These are phyloP conservation scores for Colletotrichum tamarilloi DNA, from an alignment of 2,329 filamentous ascomycete species.

Conservation along the genomic window DNA sequence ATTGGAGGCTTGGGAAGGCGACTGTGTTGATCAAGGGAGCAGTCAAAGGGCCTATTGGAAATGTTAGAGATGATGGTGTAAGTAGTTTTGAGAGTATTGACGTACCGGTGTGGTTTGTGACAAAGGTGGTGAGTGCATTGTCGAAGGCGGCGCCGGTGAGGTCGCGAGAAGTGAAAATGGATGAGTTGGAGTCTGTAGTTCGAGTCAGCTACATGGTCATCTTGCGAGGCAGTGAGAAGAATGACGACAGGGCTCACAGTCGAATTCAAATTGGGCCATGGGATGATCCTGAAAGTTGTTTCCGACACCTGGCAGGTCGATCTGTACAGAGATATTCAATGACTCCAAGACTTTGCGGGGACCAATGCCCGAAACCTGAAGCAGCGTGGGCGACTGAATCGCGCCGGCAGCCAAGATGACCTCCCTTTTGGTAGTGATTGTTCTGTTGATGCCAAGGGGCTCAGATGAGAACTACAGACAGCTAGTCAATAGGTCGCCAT, in stretches of 20 bases:
- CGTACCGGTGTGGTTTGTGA: slow-evolving; percentile 27
- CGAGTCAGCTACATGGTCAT: background rate
- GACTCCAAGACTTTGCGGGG: slow-evolving; percentile 41
- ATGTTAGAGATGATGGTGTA: background rate
- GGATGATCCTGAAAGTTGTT: slow-evolving; percentile 47
- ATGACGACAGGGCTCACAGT: slow-evolving; percentile 40
- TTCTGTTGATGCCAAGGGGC: slow-evolving; percentile 14
- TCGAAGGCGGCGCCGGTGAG: slow-evolving; percentile 16
- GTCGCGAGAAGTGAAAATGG: slow-evolving; percentile 21
- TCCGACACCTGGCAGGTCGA: slow-evolving; percentile 47
- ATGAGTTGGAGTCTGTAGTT: slow-evolving; percentile 16
- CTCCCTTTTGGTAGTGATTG: slow-evolving; percentile 44
- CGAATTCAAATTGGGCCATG: slow-evolving; percentile 37
- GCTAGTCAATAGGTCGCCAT: background rate
- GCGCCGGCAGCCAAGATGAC: slow-evolving; percentile 55
- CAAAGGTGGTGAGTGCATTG: slow-evolving; percentile 13
- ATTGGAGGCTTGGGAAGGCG: slow-evolving; percentile 41
- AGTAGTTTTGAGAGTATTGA: background rate
- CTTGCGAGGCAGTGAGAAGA: slow-evolving; percentile 3
- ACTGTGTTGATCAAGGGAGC: slow-evolving; percentile 44
- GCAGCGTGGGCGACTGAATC: slow-evolving; percentile 54
- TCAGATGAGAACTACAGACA: slow-evolving; percentile 6
- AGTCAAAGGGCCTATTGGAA: slow-evolving; percentile 11
- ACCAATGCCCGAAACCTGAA: slow-evolving; percentile 54
- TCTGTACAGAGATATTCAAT: slow-evolving; percentile 42